Conservation (phyloP, 2,329 filamentous ascomycete genomes). For the Aspergillus chevalieri region DNA sequence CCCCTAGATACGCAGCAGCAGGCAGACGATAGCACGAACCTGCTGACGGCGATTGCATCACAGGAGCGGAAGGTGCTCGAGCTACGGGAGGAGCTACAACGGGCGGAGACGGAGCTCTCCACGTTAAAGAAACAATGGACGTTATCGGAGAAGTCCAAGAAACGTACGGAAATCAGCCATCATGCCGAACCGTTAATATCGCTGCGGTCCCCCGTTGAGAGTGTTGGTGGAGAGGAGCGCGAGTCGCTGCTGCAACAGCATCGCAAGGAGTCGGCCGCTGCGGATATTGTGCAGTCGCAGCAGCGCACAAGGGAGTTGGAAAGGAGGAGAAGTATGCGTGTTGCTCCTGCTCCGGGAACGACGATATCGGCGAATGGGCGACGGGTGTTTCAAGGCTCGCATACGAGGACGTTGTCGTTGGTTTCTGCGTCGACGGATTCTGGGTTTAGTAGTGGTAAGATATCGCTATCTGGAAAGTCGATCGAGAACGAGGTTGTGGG, state of each 20-base stretch:
- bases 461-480: constrained; percentile 3
- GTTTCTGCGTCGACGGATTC: constrained; percentile 55
- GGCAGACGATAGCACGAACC: constrained; percentile 53
- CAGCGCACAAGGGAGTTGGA: constrained; percentile 58
- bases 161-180: constrained; percentile 60
- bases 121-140: constrained; percentile 81
- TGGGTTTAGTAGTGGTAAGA: constrained; percentile 9
- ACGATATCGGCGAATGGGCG: constrained; percentile 40
- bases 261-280: constrained; percentile 18
- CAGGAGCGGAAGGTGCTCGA: constrained; percentile 90
- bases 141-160: constrained; percentile 67
- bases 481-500: constrained; percentile 23
- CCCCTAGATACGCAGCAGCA: constrained; percentile 19
- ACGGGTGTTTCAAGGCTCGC: constrained; percentile 62
- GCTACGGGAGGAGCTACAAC: constrained; percentile 78
- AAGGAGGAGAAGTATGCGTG: constrained; percentile 62
- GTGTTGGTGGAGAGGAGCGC: constrained; percentile 13
- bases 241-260: constrained; percentile 22
- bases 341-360: constrained; percentile 30
- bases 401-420: constrained; percentile 67
- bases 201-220: constrained; percentile 37
- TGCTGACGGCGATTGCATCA: constrained; percentile 83
- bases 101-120: constrained; percentile 70
- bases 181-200: constrained; percentile 55
- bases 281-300: constrained; percentile 19